A percentile compares a stretch with the other conserved stretches of the same genome.
phyloP scores from a whole-genome alignment of 1,284 basidiomycete species.

The Phlebopus sp. region DNA sequence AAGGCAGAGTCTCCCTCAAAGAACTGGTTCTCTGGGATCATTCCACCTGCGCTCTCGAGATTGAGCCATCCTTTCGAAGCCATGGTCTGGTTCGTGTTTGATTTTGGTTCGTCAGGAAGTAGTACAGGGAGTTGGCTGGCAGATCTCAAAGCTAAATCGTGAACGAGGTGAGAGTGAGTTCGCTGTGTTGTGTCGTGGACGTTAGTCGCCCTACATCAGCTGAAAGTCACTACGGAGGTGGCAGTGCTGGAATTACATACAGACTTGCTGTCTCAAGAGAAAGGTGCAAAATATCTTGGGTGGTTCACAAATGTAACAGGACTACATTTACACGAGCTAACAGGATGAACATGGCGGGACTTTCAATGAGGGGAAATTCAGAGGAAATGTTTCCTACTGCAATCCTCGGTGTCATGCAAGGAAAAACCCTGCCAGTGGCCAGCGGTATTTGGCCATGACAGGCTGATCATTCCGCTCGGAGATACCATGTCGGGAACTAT shows the following conservation, averaged over 20 bases:
- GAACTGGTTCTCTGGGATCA: conserved; percentile 69
- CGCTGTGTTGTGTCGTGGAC: too few relatives aligned
- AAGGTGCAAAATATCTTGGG: background rate
- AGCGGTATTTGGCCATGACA: too few relatives aligned
- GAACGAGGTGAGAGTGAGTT: background rate
- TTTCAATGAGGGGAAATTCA: too few relatives aligned
- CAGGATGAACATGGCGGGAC: too few relatives aligned
- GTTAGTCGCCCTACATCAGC: background rate
- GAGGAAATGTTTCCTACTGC: too few relatives aligned
- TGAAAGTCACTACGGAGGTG: conserved; percentile 6
- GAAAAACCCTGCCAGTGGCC: too few relatives aligned
- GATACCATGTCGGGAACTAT: too few relatives aligned
- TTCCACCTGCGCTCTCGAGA: conserved; percentile 57
- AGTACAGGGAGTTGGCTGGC: background rate
- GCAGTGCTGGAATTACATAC: conserved; percentile 14
- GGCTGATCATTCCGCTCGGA: too few relatives aligned
- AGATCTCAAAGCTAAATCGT: background rate
- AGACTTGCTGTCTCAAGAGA: too few relatives aligned
- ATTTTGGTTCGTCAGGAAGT: background rate
- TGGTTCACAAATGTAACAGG: too few relatives aligned
- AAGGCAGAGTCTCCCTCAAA: conserved; percentile 86
- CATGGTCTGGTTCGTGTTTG: conserved; percentile 18
- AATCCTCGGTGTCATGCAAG: too few relatives aligned
- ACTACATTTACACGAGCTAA: too few relatives aligned
- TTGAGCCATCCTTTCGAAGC: conserved; percentile 64